phyloP scores from a whole-genome alignment of 2,329 filamentous ascomycete genomes.

The Fusarium sp. region DNA sequence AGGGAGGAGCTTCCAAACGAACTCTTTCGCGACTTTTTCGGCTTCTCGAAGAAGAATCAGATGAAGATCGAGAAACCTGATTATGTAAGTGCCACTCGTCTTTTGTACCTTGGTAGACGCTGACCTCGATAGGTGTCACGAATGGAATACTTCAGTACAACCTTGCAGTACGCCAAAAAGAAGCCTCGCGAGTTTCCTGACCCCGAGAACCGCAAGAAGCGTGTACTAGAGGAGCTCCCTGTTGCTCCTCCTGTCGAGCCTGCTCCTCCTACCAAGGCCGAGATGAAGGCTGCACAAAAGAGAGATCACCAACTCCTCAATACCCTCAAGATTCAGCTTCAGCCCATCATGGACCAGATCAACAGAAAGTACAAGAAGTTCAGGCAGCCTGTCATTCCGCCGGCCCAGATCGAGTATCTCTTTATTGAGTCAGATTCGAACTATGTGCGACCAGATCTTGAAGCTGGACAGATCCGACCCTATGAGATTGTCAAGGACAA shows the following conservation, averaged over 20 bases:
- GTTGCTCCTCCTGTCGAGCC: conserved; percentile 77
- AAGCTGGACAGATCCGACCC: conserved; percentile 68
- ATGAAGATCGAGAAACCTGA: conserved; percentile 74
- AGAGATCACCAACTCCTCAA: conserved; percentile 86
- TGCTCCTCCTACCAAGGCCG: conserved; percentile 75
- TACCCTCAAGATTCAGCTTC: conserved; percentile 84
- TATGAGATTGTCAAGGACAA: conserved; percentile 83
- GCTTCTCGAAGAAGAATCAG: conserved; percentile 81
- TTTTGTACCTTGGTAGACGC: background rate
- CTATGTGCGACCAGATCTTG: conserved; percentile 67
- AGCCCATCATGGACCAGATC: conserved; percentile 97
- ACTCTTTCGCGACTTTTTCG: conserved; percentile 82
- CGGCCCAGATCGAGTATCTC: conserved; percentile 78
- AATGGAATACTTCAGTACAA: conserved; percentile 79
- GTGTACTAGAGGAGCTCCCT: conserved; percentile 79
- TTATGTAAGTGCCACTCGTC: conserved; percentile 57
- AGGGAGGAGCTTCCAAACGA: conserved; percentile 67
- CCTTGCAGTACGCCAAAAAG: conserved; percentile 80
- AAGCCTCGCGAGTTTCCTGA: conserved; percentile 88
- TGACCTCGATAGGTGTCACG: conserved; percentile 61
- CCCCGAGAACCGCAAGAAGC: conserved; percentile 83
- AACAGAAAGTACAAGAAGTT: conserved; percentile 91
- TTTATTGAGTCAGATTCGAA: conserved; percentile 84
- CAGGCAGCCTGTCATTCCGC: conserved; percentile 79
- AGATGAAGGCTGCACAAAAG: conserved; percentile 81